Evolutionary conservation across 2,329 filamentous ascomycete species (phyloP).

Genomic region (Mariannaea elegans): DNA sequence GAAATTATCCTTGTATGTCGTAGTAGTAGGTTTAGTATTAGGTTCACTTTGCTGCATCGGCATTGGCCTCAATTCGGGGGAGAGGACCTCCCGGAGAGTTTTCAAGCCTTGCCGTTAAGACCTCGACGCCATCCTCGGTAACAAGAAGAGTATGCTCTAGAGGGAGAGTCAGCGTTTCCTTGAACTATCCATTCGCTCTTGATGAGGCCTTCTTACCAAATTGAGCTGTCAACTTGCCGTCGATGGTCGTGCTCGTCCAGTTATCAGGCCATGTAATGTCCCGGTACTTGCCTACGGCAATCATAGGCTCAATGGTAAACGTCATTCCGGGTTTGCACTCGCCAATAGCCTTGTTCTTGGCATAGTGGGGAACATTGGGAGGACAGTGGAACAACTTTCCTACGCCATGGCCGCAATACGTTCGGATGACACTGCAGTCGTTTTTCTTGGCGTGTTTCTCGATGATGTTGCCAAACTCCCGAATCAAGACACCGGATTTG

Average conservation of each 20-base stretch:
- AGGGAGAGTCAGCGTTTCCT: slow-evolving; percentile 30
- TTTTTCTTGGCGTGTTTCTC: slow-evolving; percentile 91
- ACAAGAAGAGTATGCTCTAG: slow-evolving; percentile 84
- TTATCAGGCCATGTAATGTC: slow-evolving; percentile 99
- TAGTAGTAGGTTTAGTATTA: not conserved
- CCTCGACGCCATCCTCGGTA: slow-evolving; percentile 82
- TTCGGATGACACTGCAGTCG: slow-evolving; percentile 90
- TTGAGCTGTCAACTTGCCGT: slow-evolving; percentile 90
- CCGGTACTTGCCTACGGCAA: slow-evolving; percentile 87
- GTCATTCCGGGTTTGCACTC: slow-evolving; percentile 96
- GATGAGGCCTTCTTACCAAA: slow-evolving; percentile 70
- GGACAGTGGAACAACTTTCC: slow-evolving; percentile 93
- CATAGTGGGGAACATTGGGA: slow-evolving; percentile 96
- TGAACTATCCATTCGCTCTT: no score
- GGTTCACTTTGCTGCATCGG: slow-evolving; percentile 15
- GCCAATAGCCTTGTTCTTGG: slow-evolving; percentile 97
- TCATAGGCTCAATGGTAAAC: slow-evolving; percentile 99
- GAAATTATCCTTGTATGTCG: not conserved
- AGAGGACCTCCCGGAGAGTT: slow-evolving; percentile 81
- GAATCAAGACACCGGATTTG: slow-evolving; percentile 91
- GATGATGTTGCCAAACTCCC: slow-evolving; percentile 93
- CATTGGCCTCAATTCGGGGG: slow-evolving; percentile 57
- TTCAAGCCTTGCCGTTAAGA: slow-evolving; percentile 77
- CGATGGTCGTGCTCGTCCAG: slow-evolving; percentile 94
- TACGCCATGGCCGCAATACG: slow-evolving; percentile 96